A percentile compares a stretch with the other conserved stretches of the same genome.
Conservation (phyloP, 176 grass and related monocot species). For the Carex littledalei region DNA sequence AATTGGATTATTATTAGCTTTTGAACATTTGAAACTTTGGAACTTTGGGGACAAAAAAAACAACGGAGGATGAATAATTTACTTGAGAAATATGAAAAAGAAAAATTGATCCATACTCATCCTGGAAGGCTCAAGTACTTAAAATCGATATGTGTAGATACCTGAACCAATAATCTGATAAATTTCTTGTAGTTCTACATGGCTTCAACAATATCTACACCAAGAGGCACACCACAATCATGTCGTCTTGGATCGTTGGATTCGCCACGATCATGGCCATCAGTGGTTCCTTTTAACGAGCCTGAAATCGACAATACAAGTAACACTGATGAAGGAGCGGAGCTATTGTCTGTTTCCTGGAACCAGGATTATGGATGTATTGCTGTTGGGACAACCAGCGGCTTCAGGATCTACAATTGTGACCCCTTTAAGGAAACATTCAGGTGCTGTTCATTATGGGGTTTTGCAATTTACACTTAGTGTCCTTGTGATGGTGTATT, state of each 20-base stretch:
- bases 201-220: constrained; percentile 25
- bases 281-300: not conserved
- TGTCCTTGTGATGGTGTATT: not conserved
- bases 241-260: not conserved
- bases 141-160: not conserved
- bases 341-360: constrained; percentile 22
- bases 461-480: not conserved
- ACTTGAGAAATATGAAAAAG: not conserved
- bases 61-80: not conserved
- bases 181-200: constrained; percentile 14
- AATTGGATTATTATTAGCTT: not conserved
- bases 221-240: constrained; percentile 4
- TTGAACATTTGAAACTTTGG: not conserved
- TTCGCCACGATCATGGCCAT: constrained; percentile 11
- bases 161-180: not conserved
- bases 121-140: not conserved
- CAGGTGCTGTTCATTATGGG: not conserved
- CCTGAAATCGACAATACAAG: constrained; percentile 1
- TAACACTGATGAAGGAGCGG: not conserved
- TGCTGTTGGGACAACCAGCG: constrained; percentile 14
- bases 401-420: constrained; percentile 19
- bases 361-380: constrained; percentile 3
- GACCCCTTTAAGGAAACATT: constrained; percentile 28
- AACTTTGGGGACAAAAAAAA: not conserved
- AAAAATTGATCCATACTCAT: not conserved